Base-by-base conservation (phyloP, 345 rosid genomes). In the Populus alba region DNA sequence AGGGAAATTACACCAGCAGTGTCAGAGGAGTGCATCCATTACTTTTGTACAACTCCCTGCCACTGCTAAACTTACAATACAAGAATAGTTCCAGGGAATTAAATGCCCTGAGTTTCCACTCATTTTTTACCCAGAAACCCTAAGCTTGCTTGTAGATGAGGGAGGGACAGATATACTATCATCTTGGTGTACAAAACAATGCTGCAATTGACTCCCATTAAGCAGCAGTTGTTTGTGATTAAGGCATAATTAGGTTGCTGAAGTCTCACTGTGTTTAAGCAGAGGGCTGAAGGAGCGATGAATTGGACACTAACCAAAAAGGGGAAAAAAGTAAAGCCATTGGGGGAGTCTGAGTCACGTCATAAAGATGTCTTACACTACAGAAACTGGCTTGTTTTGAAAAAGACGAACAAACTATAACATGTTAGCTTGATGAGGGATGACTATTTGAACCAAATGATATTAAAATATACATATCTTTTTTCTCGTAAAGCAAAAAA, bases 61-160 rank as follows among this genome's bases (percentile, higher is more conserved):
- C 83, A 71, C 74, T 67, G 70, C 81, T 86, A 74, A 69, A n/a
- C 82, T 78, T 80, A 75, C 74, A 81, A 59, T 80, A 51, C 77
- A 81, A 85, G 86, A 80, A 83, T 80, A 75, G 82, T 71, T 77
- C 72, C 81, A 65, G 74, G 72, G 75, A 80, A 81, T 82, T 79
- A 3, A 87, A 82, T 81, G 82, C 66, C 37, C 22, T 41, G 2
- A 27, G 5, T 29, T 43, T 39, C 33, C 71, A n/a, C 20, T 17
- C 37, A 27, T 68, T 0, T 51, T 25, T 33, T 33, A 33, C 37
- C 35, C 35, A 33, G 5, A 33, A 33, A 33, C 35, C 6, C 37
- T 4, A 33, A 33, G 65, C 6, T 66, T 66, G 37, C 31, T 47
- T 31, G 45, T 18, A 35, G 17, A 22, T 73, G 22, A 33, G 37